Percentiles rank a stretch among this genome's conserved stretches.
Conservation (phyloP, 768 basidiomycete species). For the Lactarius deliciosus region DNA sequence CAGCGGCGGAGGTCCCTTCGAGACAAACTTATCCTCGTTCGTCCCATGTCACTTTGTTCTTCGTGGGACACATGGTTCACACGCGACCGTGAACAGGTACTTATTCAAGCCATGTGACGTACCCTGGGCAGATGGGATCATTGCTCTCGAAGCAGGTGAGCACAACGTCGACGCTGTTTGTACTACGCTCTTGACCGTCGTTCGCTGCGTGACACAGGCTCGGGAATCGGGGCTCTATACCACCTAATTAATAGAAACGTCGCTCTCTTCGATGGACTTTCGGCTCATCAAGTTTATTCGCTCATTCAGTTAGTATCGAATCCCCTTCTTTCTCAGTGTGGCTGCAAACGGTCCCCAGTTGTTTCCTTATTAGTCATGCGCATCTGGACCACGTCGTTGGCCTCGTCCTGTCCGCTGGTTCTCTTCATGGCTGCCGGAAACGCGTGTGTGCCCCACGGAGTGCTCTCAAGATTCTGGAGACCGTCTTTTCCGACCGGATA, state of each 20-base stretch:
- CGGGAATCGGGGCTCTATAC: conserved; percentile 77
- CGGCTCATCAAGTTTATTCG: conserved; percentile 53
- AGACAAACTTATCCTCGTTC: conserved; percentile 86
- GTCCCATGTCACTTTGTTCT: conserved; percentile 35
- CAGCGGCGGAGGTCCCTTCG: conserved; percentile 79
- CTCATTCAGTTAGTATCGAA: conserved; percentile 44
- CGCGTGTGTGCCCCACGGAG: conserved; percentile 60
- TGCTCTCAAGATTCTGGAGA: conserved; percentile 67
- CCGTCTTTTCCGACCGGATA: conserved; percentile 70
- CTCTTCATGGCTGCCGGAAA: conserved; percentile 59
- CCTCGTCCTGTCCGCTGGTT: conserved; percentile 81
- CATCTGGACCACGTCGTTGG: conserved; percentile 90
- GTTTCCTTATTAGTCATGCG: conserved; percentile 83
- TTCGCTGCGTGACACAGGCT: conserved; percentile 50
- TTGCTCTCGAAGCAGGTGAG: conserved; percentile 87
- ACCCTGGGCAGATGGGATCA: conserved; percentile 76
- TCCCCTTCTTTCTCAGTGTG: background rate
- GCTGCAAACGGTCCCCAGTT: conserved; percentile 44
- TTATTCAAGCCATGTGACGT: conserved; percentile 68
- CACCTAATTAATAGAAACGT: conserved; percentile 59
- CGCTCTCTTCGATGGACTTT: conserved; percentile 47
- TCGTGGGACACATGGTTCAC: conserved; percentile 13
- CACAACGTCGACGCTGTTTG: conserved; percentile 12
- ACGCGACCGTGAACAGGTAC: conserved; percentile 55
- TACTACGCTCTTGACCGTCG: conserved; percentile 8